Base-by-base conservation (phyloP, 228 moss, liverwort and hornwort species). In the Sphagnum magellanicum region DNA sequence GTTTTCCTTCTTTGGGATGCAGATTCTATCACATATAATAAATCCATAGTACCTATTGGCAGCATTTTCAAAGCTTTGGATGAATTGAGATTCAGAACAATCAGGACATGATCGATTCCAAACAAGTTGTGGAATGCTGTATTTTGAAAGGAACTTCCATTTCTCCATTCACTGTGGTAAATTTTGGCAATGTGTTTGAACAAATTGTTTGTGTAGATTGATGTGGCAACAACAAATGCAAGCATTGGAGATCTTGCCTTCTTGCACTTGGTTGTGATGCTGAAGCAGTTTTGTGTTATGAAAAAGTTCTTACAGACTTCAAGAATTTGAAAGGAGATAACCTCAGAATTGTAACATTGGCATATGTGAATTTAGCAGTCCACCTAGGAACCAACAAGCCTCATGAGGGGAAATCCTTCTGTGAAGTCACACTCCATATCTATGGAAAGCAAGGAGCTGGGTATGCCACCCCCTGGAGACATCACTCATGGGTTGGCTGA, bases 221-320 rank as follows among this genome's bases (percentile, higher is more conserved):
- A 95, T 64, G 95, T 95, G 68, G 95, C 95, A 16, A 83, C 95
- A 0, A 93, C 88, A 48, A 93, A 97, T 72, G 79, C 79, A 16
- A 84, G 74, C 63, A 97, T 97, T 48, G 96, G 96, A 6, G 93
- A 93, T 32, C 32, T 63, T 83, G 83, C 48, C 87, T 93, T 4
- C 70, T 88, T 11, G 91, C 96, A 2, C 65, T 97, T 51, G 96
- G 93, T 11, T 88, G 93, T 6, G 89, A 93, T 72, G 55, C 83
- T 0, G 93, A 97, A 71, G 96, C 96, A 0, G 74, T 89, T n/a
- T 76, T 86, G 0, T 91, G 91, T 8, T 93, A 91, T 60, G 81
- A 81, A 7, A 97, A 97, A 69, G 89, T 89, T 13, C 79, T 97
- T 49, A 76, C 64, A 5, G 90, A 86, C 62, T 93, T 84, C 80